Percentiles rank a stretch among this genome's conserved stretches.
Evolutionary conservation across 352 stramenopile species (phyloP).

Genomic region (Pythium sp.): DNA sequence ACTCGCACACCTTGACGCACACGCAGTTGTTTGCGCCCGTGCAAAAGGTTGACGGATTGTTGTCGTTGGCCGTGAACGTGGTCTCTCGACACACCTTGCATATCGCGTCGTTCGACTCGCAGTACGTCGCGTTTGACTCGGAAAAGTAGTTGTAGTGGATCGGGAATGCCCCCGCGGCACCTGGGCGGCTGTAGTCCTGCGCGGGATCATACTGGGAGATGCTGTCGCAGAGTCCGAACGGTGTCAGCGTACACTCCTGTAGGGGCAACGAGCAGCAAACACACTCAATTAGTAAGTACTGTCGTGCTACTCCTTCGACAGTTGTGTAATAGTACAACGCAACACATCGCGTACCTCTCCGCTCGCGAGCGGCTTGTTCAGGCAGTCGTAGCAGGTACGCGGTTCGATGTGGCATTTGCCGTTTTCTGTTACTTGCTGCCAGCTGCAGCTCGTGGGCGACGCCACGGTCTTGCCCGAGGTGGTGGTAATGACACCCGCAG

Average conservation of each 20-base stretch:
- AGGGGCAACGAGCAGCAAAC: neutral
- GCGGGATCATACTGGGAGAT: slow-evolving; percentile 40
- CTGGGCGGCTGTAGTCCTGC: slow-evolving; percentile 48
- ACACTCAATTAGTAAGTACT: too few relatives aligned
- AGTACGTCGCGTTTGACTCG: slow-evolving; percentile 52
- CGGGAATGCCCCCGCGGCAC: slow-evolving; percentile 30
- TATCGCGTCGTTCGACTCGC: slow-evolving; percentile 30
- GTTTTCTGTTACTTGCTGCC: slow-evolving; percentile 29
- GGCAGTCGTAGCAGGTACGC: slow-evolving; percentile 57
- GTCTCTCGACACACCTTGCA: slow-evolving; percentile 35
- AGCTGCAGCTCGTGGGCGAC: slow-evolving; percentile 41
- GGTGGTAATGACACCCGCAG: neutral
- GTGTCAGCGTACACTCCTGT: slow-evolving; percentile 49
- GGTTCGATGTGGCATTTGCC: slow-evolving; percentile 39
- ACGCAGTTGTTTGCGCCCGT: slow-evolving; percentile 35
- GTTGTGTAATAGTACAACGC: too few relatives aligned
- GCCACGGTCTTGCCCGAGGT: neutral
- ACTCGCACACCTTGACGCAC: slow-evolving; percentile 56
- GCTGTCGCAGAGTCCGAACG: slow-evolving; percentile 38
- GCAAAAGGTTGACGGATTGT: slow-evolving; percentile 55
- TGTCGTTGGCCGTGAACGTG: slow-evolving; percentile 34
- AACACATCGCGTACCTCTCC: slow-evolving; percentile 25
- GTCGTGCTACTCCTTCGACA: too few relatives aligned
- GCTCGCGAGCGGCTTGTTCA: slow-evolving; percentile 37
- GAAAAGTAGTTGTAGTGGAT: slow-evolving; percentile 67